Evolutionary conservation across 192 early-diverging fungal genomes (phyloP).

Genomic region (Rhizoclosmatium sp.): DNA sequence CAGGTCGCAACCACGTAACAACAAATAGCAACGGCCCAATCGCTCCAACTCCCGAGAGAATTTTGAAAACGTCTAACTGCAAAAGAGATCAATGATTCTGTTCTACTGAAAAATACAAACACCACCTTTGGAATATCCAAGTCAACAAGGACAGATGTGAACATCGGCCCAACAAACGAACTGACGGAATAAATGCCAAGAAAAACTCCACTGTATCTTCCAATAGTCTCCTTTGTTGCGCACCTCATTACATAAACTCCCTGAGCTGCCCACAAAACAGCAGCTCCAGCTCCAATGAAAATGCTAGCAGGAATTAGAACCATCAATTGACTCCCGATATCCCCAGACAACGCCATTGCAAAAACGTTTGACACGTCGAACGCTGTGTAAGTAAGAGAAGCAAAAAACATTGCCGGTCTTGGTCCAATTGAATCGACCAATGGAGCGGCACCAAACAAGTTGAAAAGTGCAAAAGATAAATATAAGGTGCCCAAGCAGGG

Average conservation of each 20-base stretch:
- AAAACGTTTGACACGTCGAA: slow-evolving; percentile 22
- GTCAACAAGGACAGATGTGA: slow-evolving; percentile 5
- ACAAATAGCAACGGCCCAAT: slow-evolving; percentile 19
- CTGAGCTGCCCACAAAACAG: slow-evolving; percentile 34
- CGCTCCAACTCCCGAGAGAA: background rate
- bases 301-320: slow-evolving; percentile 16
- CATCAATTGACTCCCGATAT: background rate
- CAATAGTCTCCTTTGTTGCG: slow-evolving; percentile 18
- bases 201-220: slow-evolving; percentile 34
- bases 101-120: background rate
- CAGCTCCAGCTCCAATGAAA: slow-evolving; percentile 34
- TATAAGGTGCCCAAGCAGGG: slow-evolving; percentile 24
- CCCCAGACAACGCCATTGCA: slow-evolving; percentile 6
- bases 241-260: slow-evolving; percentile 28
- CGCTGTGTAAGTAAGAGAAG: slow-evolving; percentile 28
- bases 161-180: slow-evolving; percentile 16
- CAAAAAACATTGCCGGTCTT: slow-evolving; percentile 29
- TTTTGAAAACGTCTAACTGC: background rate
- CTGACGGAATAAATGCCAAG: slow-evolving; percentile 9
- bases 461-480: slow-evolving; percentile 35
- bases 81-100: background rate
- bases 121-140: slow-evolving; percentile 10
- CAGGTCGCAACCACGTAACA: slow-evolving; percentile 19
- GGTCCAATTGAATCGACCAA: slow-evolving; percentile 33
- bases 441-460: slow-evolving; percentile 34